phyloP scores from a whole-genome alignment of 257 asterid species.

The Ilex aquifolium region DNA sequence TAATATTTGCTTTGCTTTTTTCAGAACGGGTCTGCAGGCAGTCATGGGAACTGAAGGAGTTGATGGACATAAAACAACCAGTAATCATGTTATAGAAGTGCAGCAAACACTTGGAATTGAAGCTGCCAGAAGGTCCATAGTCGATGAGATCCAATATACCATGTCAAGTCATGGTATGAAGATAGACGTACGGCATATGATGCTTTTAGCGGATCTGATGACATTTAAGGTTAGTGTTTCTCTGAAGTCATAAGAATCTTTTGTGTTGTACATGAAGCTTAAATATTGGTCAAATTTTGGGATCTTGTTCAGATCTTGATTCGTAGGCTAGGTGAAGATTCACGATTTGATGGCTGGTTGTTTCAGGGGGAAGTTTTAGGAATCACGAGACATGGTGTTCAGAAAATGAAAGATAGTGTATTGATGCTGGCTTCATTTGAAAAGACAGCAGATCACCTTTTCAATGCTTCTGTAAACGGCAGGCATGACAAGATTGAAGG shows the following conservation, averaged over 20 bases:
- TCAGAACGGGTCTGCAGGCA: constrained; percentile 76
- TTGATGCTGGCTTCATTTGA: constrained; percentile 93
- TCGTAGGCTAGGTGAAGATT: neutral
- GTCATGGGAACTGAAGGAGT: constrained; percentile 94
- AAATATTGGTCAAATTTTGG: neutral
- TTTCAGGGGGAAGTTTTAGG: constrained; percentile 91
- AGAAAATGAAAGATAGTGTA: constrained; percentile 86
- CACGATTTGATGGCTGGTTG: neutral
- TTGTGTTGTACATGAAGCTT: neutral
- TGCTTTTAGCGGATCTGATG: constrained; percentile 95
- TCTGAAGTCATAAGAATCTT: neutral
- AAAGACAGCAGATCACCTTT: constrained; percentile 81
- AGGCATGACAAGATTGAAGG: constrained; percentile 85
- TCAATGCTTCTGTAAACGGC: constrained; percentile 80
- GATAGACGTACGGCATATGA: constrained; percentile 92
- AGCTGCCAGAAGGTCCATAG: constrained; percentile 75
- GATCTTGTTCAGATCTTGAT: neutral
- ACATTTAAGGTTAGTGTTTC: constrained; percentile 61
- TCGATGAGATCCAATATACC: constrained; percentile 65
- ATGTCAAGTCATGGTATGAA: constrained; percentile 85
- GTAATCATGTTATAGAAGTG: constrained; percentile 78
- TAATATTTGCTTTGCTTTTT: constrained; percentile 16
- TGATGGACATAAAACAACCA: constrained; percentile 51
- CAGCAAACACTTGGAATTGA: constrained; percentile 74
- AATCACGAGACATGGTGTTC: constrained; percentile 75